phyloP scores from a whole-genome alignment of 805 yeast genomes.

The Zygosaccharomyces kombuchaensis region DNA sequence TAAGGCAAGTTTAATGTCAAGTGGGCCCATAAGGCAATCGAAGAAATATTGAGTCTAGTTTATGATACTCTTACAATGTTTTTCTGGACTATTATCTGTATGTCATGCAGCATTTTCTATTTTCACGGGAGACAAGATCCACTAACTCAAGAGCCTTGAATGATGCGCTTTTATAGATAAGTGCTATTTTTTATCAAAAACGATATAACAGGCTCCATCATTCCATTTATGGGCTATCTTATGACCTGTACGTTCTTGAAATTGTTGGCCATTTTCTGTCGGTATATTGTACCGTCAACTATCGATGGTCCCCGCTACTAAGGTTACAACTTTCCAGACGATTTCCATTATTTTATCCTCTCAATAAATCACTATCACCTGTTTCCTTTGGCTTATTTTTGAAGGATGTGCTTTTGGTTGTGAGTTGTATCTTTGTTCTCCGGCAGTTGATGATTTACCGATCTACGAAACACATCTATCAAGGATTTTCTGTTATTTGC shows the following conservation, averaged over 20 bases:
- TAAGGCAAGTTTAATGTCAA: neutral
- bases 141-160: neutral
- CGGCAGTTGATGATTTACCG: slow-evolving; percentile 31
- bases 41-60: neutral
- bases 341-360: slow-evolving; percentile 34
- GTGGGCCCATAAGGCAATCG: neutral
- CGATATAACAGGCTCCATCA: slow-evolving; percentile 27
- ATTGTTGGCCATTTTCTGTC: slow-evolving; percentile 13
- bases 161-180: slow-evolving; percentile 5
- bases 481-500: slow-evolving; percentile 33
- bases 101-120: neutral
- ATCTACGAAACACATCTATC: slow-evolving; percentile 36
- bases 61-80: slow-evolving; percentile 9
- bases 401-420: slow-evolving; percentile 15
- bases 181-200: slow-evolving; percentile 24
- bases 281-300: slow-evolving; percentile 26
- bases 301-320: slow-evolving; percentile 23
- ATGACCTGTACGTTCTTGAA: slow-evolving; percentile 30
- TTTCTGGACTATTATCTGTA: slow-evolving; percentile 12
- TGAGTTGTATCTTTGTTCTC: slow-evolving; percentile 19
- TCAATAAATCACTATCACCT: slow-evolving; percentile 17
- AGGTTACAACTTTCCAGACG: slow-evolving; percentile 30
- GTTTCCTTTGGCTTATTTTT: slow-evolving; percentile 22
- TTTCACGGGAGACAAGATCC: neutral
- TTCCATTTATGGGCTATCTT: slow-evolving; percentile 39